Conservation (phyloP, 1,284 basidiomycete genomes). For the Austropuccinia psidii region DNA sequence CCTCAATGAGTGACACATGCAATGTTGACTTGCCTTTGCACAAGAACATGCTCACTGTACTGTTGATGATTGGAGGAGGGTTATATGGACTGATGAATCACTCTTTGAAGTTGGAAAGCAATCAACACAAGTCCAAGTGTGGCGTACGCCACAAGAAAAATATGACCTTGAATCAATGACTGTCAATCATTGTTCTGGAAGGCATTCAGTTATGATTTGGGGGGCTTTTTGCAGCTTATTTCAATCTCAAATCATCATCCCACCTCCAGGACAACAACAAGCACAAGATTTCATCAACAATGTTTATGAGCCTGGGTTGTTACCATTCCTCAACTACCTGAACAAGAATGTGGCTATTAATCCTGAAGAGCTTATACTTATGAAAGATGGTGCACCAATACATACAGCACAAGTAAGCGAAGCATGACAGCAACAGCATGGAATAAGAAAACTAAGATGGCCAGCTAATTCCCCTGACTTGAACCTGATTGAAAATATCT, state of each 20-base stretch:
- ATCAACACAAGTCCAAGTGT: background rate
- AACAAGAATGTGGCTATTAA: background rate
- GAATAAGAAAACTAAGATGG: too few relatives aligned
- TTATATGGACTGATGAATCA: constrained; percentile 2
- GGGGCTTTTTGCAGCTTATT: background rate
- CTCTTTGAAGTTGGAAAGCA: constrained; percentile 8
- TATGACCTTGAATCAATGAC: background rate
- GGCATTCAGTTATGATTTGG: background rate
- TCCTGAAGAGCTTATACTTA: background rate
- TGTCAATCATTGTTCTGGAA: background rate
- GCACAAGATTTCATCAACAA: background rate
- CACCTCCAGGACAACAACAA: background rate
- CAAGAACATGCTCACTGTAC: background rate
- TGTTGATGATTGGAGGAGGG: background rate
- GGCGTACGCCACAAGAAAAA: background rate
- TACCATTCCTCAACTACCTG: too few relatives aligned
- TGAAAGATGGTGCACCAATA: background rate
- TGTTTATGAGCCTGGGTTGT: background rate
- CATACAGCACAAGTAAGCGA: background rate
- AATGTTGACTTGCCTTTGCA: background rate
- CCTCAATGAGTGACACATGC: background rate
- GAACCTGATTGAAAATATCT: constrained; percentile 17
- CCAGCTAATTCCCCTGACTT: constrained; percentile 1
- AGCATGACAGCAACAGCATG: background rate
- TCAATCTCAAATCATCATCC: background rate